Base-by-base conservation (phyloP, 352 stramenopile species). In the Pythium utonaiense region DNA sequence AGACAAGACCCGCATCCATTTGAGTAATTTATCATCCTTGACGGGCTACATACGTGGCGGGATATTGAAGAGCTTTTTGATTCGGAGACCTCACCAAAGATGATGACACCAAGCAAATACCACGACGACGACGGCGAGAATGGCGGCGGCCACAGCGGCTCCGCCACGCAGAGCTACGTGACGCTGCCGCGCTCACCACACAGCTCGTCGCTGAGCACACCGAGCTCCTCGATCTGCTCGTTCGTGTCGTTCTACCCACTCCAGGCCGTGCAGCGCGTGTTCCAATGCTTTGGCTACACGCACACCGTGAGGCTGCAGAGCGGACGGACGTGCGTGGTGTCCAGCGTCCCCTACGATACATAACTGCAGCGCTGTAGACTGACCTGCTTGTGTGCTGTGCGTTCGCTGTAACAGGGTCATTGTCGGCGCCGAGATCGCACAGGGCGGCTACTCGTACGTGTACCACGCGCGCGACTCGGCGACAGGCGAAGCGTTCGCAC, bases 401-500 rank as follows among this genome's bases (percentile, higher is more conserved):
- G 30, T 57, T 7, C 30, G 17, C 17, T 19, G 10, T 51, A 14
- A 14, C 16, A 92, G 83, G 1, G 74, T 95, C 16, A 63, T 66
- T 5, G 66, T 91, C 14, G 67, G 78, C 17, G 68, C 58, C 1
- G 83, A 92, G 64, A 77, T 96, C 45, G 85, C 89, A 4, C 87
- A 96, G 69, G 88, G 89, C 44, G 89, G 84, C 1, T 96, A 90
- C 67, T 93, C 86, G 36, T 93, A 88, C 53, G 89, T 96, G 34
- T 96, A 91, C 65, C 74, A 73, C 33, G 83, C 84, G 6, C 74
- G 74, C 38, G 85, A 96, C 54, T 71, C 80, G 10, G 53, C 73
- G 31, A 94, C 85, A 14, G 81, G 88, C 21, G 80, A 94, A 42
- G 54, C 69, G 40, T 96, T 93, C 50, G 89, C 89, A 51, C 83